A percentile compares a stretch with the other conserved stretches of the same genome.
phyloP scores from a whole-genome alignment of 352 stramenopile genomes.

The Phytophthora uliginosa region DNA sequence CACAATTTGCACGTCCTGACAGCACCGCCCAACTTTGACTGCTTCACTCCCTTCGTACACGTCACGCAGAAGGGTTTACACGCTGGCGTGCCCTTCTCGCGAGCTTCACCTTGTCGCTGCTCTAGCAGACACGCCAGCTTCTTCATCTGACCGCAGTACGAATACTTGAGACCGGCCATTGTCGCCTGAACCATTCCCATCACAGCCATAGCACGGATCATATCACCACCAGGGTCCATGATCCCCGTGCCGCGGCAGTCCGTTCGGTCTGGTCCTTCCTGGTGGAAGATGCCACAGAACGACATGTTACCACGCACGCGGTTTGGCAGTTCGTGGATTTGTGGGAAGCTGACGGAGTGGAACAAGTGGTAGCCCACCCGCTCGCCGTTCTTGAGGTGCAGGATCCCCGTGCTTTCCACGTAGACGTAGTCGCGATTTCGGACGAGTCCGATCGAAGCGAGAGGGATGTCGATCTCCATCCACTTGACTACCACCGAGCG shows the following conservation, averaged over 20 bases:
- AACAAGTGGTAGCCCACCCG: slow-evolving; percentile 33
- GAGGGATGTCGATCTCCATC: slow-evolving; percentile 39
- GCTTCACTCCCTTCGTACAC: slow-evolving; percentile 20
- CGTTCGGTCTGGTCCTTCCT: slow-evolving; percentile 23
- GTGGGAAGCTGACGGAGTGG: slow-evolving; percentile 31
- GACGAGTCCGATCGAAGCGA: slow-evolving; percentile 14
- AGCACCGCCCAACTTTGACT: slow-evolving; percentile 1
- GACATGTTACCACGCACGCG: slow-evolving; percentile 52
- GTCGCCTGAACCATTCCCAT: slow-evolving; percentile 22
- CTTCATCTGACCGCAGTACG: slow-evolving; percentile 47
- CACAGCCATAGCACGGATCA: slow-evolving; percentile 27
- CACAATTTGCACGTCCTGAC: slow-evolving; percentile 31
- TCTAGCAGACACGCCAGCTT: slow-evolving; percentile 38
- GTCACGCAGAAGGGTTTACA: slow-evolving; percentile 21
- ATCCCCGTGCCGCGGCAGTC: slow-evolving; percentile 26
- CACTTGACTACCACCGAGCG: slow-evolving; percentile 41
- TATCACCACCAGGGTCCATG: slow-evolving; percentile 33
- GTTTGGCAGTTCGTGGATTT: slow-evolving; percentile 22
- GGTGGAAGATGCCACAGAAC: slow-evolving; percentile 45
- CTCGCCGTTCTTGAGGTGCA: slow-evolving; percentile 20
- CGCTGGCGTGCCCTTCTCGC: slow-evolving; percentile 1
- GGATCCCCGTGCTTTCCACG: slow-evolving; percentile 25
- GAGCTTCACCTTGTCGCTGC: slow-evolving; percentile 9
- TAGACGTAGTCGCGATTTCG: slow-evolving; percentile 36
- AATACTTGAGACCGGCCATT: slow-evolving; percentile 36